These are phyloP conservation scores for Colletotrichum shisoi DNA, from an alignment of 2,329 filamentous ascomycete species.

Conservation along the genomic window DNA sequence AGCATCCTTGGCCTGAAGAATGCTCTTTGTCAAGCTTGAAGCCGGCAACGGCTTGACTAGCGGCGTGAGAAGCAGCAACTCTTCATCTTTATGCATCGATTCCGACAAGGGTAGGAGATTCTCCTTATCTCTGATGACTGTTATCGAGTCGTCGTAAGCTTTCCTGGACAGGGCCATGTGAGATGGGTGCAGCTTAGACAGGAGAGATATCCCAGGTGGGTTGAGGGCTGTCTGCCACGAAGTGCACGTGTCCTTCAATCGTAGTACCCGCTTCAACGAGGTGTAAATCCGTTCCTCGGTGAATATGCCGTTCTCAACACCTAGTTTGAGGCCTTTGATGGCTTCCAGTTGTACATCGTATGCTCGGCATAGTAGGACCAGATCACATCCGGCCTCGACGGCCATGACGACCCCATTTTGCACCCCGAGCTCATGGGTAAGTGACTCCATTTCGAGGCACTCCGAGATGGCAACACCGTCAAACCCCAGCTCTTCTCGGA, in stretches of 20 bases:
- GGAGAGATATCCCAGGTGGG: constrained; percentile 77
- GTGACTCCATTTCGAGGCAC: constrained; percentile 94
- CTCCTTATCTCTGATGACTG: constrained; percentile 88
- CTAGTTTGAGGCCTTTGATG: constrained; percentile 86
- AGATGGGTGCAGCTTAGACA: constrained; percentile 81
- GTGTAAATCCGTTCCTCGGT: constrained; percentile 79
- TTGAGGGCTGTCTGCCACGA: constrained; percentile 93
- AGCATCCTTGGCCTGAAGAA: constrained; percentile 63
- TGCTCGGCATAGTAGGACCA: constrained; percentile 86
- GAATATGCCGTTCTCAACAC: constrained; percentile 89
- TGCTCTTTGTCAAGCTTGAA: constrained; percentile 78
- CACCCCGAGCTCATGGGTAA: constrained; percentile 96
- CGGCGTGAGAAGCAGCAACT: constrained; percentile 87
- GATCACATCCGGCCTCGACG: constrained; percentile 92
- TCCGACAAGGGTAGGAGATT: constrained; percentile 82
- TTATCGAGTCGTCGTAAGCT: constrained; percentile 92
- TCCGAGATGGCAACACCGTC: constrained; percentile 93
- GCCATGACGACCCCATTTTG: constrained; percentile 97
- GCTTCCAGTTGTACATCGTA: constrained; percentile 91
- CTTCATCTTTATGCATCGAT: constrained; percentile 83
- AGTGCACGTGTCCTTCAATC: constrained; percentile 84
- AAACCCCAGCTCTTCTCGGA: constrained; percentile 89
- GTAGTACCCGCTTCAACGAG: constrained; percentile 79
- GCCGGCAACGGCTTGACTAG: constrained; percentile 92
- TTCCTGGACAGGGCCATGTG: constrained; percentile 82